Evolutionary conservation across 331 rosid genomes (phyloP).

Genomic region (Acacia concinna): DNA sequence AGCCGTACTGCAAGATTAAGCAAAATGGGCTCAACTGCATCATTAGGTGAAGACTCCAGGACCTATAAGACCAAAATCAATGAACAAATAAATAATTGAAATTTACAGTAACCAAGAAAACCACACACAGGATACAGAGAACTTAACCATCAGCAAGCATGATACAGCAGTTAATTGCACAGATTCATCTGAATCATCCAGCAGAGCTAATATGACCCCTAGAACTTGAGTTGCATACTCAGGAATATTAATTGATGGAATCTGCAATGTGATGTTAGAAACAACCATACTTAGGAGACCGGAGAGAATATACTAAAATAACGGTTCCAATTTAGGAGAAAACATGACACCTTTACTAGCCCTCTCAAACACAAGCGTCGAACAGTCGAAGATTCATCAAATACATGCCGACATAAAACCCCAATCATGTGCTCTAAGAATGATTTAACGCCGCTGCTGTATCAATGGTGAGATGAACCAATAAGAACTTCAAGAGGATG

Average conservation of each 20-base stretch:
- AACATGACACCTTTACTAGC: constrained; percentile 72
- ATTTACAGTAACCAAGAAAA: constrained; percentile 8
- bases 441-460: constrained; percentile 74
- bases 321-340: constrained; percentile 7
- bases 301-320: not conserved
- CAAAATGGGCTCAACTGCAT: constrained; percentile 87
- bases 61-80: constrained; percentile 49
- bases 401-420: constrained; percentile 78
- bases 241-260: constrained; percentile 71
- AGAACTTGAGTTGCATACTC: constrained; percentile 77
- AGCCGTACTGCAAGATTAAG: constrained; percentile 80
- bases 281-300: constrained; percentile 21
- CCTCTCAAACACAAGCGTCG: constrained; percentile 95
- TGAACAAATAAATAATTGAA: constrained; percentile 30
- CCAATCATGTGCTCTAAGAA: constrained; percentile 88
- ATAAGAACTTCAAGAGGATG: constrained; percentile 29
- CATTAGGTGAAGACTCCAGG: constrained; percentile 82
- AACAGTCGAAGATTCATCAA: constrained; percentile 87
- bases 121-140: constrained; percentile 14
- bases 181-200: constrained; percentile 85
- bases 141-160: constrained; percentile 78
- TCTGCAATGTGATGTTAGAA: constrained; percentile 53
- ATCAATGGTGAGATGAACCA: constrained; percentile 32
- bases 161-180: constrained; percentile 95
- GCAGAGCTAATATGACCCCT: constrained; percentile 89